Percentiles rank a stretch among this genome's conserved stretches.
Evolutionary conservation across 345 rosid genomes (phyloP).

Genomic region (Camelina neglecta): DNA sequence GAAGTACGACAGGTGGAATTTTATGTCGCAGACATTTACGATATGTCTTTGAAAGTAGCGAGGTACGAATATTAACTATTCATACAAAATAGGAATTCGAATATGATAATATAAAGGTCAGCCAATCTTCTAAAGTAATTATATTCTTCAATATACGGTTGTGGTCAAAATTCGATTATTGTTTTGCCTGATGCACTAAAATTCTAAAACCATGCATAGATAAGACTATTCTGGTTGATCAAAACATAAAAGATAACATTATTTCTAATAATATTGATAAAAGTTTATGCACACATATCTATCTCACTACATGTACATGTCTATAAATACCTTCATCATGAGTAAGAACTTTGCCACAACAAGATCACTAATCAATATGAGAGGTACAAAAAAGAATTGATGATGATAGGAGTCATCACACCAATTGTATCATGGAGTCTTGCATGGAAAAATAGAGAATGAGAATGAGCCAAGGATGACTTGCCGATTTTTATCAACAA

Average conservation of each 20-base stretch:
- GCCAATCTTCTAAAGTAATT: slow-evolving; percentile 23
- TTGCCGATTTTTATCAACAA: slow-evolving; percentile 31
- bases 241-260: too few species aligned
- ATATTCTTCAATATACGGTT: slow-evolving; percentile 14
- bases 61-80: slow-evolving; percentile 29
- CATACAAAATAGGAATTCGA: slow-evolving; percentile 23
- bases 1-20: slow-evolving; percentile 1
- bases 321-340: neutral
- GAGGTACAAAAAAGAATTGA: slow-evolving; percentile 2
- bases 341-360: slow-evolving; percentile 7
- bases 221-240: neutral
- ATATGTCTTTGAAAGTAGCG: slow-evolving; percentile 17
- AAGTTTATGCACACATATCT: neutral
- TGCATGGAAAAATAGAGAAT: slow-evolving; percentile 38
- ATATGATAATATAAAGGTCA: slow-evolving; percentile 25
- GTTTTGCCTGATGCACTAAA: slow-evolving; percentile 16
- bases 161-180: slow-evolving; percentile 28
- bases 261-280: neutral
- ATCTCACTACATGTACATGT: neutral
- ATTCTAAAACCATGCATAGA: slow-evolving; percentile 9
- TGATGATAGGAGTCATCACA: slow-evolving; percentile 6
- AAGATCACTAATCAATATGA: slow-evolving; percentile 8
- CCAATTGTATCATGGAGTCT: slow-evolving; percentile 22
- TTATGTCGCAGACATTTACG: neutral
- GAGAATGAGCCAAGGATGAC: slow-evolving; percentile 49